Conservation (phyloP, 129 eudicot genomes). For the Saposhnikovia divaricata region DNA sequence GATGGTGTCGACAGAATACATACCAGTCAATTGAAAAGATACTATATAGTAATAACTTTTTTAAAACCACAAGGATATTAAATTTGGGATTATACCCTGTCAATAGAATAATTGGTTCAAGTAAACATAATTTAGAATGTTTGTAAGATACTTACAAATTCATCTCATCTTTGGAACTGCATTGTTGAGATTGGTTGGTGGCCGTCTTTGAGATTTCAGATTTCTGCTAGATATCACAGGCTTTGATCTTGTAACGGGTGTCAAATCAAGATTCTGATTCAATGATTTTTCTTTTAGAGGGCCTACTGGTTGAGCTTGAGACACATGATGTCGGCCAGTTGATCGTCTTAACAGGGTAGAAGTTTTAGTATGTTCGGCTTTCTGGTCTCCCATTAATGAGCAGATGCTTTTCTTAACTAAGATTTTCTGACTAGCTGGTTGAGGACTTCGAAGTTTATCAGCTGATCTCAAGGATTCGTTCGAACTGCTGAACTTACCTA, state of each 20-base stretch:
- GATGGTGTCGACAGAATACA: background rate
- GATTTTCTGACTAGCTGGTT: background rate
- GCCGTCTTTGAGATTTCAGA: slow-evolving; percentile 24
- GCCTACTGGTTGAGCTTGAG: slow-evolving; percentile 16
- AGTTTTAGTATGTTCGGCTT: background rate
- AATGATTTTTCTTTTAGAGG: slow-evolving; percentile 55
- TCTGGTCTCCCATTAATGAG: background rate
- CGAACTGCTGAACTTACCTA: slow-evolving; percentile 6
- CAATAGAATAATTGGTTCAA: background rate
- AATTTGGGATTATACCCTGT: background rate
- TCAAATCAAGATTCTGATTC: slow-evolving; percentile 29
- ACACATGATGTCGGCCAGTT: background rate
- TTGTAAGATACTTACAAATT: slow-evolving; percentile 25
- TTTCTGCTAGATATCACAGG: slow-evolving; percentile 19
- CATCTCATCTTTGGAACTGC: slow-evolving; percentile 40
- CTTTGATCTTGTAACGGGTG: slow-evolving; percentile 20
- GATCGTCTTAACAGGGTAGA: background rate
- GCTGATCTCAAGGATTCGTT: slow-evolving; percentile 6
- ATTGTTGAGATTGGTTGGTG: slow-evolving; percentile 26
- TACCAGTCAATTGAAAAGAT: background rate
- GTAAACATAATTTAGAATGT: background rate
- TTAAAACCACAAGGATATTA: background rate
- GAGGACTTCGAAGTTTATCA: slow-evolving; percentile 18
- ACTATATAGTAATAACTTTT: background rate
- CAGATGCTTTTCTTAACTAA: background rate